A percentile compares a stretch with the other conserved stretches of the same genome.
phyloP scores from a whole-genome alignment of 495 filamentous ascomycete species.

The Hypomontagnella monticulosa region DNA sequence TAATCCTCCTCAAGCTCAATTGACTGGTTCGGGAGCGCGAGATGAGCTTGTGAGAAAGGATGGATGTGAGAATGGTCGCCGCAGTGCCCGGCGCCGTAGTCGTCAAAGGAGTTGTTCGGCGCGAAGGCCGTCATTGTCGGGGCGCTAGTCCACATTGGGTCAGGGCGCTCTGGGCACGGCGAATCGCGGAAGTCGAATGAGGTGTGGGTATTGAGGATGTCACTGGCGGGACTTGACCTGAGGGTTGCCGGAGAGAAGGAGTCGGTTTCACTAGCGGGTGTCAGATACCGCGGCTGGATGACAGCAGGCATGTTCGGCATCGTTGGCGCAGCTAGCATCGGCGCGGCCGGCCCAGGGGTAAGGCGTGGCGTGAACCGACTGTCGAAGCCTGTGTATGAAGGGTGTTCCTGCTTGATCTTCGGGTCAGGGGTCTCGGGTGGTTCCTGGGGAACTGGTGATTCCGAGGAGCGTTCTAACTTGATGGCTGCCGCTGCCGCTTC shows the following conservation, averaged over 20 bases:
- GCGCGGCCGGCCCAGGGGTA: conserved; percentile 36
- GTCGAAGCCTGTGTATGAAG: conserved; percentile 27
- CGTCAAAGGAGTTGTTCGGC: conserved; percentile 36
- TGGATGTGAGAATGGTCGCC: conserved; percentile 46
- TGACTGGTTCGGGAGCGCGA: conserved; percentile 33
- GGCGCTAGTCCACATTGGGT: conserved; percentile 38
- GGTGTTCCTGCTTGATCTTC: conserved; percentile 51
- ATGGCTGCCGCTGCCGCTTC: too few relatives aligned
- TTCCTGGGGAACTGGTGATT: conserved; percentile 19
- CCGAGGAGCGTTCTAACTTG: conserved; percentile 39
- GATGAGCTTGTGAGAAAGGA: conserved; percentile 37
- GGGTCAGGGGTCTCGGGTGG: conserved; percentile 27
- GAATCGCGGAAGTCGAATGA: conserved; percentile 41
- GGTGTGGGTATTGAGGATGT: conserved; percentile 41
- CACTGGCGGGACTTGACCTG: conserved; percentile 41
- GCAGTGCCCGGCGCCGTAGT: conserved; percentile 34
- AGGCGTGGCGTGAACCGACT: conserved; percentile 38
- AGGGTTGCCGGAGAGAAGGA: conserved; percentile 39
- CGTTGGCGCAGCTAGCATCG: conserved; percentile 20
- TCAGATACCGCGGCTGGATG: conserved; percentile 51
- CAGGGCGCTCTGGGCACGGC: conserved; percentile 38
- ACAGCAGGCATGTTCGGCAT: conserved; percentile 30
- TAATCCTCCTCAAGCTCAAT: conserved; percentile 46
- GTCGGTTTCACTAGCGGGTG: conserved; percentile 58
- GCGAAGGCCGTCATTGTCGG: conserved; percentile 33